phyloP scores from a whole-genome alignment of 2,329 filamentous ascomycete species.

The Domatiomyces catenatus region DNA sequence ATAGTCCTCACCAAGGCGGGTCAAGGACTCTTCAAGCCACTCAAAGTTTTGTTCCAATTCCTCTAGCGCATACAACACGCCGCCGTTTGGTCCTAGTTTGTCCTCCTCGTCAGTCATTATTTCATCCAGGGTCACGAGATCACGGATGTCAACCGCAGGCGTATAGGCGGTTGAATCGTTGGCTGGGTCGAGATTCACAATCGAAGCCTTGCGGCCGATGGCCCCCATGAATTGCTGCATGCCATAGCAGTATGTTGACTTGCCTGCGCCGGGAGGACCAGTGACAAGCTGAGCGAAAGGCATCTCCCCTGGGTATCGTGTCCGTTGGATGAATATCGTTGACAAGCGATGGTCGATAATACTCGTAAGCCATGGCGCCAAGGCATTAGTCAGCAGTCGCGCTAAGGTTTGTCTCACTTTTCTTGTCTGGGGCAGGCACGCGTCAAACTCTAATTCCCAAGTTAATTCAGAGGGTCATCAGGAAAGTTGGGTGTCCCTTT shows the following conservation, averaged over 20 bases:
- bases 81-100: conserved; percentile 72
- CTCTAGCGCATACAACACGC: conserved; percentile 82
- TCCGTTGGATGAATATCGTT: too few relatives aligned
- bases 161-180: conserved; percentile 87
- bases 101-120: conserved; percentile 76
- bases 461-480: too few relatives aligned
- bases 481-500: too few relatives aligned
- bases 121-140: conserved; percentile 77
- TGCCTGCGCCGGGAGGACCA: conserved; percentile 87
- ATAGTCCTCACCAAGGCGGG: conserved; percentile 74
- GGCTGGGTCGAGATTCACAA: conserved; percentile 92
- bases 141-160: conserved; percentile 77
- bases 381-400: too few relatives aligned
- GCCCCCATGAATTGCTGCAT: conserved; percentile 98
- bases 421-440: too few relatives aligned
- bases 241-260: conserved; percentile 96
- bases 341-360: too few relatives aligned
- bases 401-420: too few relatives aligned
- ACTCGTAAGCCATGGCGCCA: too few relatives aligned
- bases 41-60: conserved; percentile 89
- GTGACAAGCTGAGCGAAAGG: conserved; percentile 65
- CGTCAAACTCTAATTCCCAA: too few relatives aligned
- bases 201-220: conserved; percentile 83
- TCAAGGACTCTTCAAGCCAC: conserved; percentile 72
- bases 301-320: conserved; percentile 24